Base-by-base conservation (phyloP, 2,329 filamentous ascomycete genomes). In the Ploettnerulaceae sp. region DNA sequence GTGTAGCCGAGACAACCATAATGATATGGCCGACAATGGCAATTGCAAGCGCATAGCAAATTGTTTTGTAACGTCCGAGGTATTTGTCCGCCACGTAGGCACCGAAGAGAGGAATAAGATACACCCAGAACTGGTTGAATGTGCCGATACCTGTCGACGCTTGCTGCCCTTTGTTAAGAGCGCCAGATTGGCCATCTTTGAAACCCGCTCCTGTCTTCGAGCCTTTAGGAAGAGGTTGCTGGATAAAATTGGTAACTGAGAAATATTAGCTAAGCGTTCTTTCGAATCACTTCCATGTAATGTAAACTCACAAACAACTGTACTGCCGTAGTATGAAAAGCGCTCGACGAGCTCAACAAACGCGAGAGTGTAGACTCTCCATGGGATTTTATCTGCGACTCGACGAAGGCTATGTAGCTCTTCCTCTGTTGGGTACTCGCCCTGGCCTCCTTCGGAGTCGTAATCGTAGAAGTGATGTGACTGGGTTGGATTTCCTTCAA, bases 21-120 rank as follows among this genome's bases (percentile, higher is more conserved):
- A 87, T 75, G n/a, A 77, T 62, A 48, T 85, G 79, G 2, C 82
- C 83, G 12, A 81, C 53, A 53, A 80, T 75, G 20, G 81, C 79
- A 22, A 82, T 69, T 0, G 64, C 66, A 11, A 60, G 40, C 21
- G 58, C 58, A 20, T 52, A 18, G 29, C 54, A 58, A 35, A 87
- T 86, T 1, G 83, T 83, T 53, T 75, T 73, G 67, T 81, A 87
- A 41, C 81, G 78, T 32, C 83, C 84, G 47, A 78, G 71, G 57
- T 80, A 79, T 49, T 79, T 74, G 64, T 87, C 84, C 6, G 82
- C 81, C 20, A 79, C 58, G 56, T 71, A 78, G 8, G 72, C 77
- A 53, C 76, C 76, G 17, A 72, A 57, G 15, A 76, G 57, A 25
- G 73, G 73, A 54, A 70, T 69, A 17, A 74, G 54, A 45, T 75